phyloP scores from a whole-genome alignment of 2,329 filamentous ascomycete species.

The Leptodontidium sp. region DNA sequence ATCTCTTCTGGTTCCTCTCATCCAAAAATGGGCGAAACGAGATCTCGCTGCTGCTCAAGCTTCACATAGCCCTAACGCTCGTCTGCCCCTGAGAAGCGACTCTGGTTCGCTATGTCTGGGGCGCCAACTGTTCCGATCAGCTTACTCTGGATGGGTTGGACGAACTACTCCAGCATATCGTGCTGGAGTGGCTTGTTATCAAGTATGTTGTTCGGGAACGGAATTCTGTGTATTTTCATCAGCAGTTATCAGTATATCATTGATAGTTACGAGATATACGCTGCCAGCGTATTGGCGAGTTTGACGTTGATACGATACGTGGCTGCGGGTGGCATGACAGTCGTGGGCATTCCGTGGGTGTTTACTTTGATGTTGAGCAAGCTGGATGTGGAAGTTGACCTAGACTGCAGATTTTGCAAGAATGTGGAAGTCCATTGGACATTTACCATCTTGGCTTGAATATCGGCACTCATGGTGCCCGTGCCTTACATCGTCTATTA shows the following conservation, averaged over 20 bases:
- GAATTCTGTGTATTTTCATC: conserved; percentile 52
- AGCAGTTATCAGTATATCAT: conserved; percentile 39
- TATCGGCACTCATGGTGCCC: conserved; percentile 37
- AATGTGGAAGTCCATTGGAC: conserved; percentile 39
- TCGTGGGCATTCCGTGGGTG: conserved; percentile 33
- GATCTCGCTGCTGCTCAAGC: conserved; percentile 27
- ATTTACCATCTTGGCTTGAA: conserved; percentile 34
- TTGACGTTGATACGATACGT: conserved; percentile 37
- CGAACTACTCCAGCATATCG: conserved; percentile 44
- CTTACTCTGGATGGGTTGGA: conserved; percentile 38
- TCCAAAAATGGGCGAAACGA: conserved; percentile 45
- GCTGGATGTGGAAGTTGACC: conserved; percentile 4
- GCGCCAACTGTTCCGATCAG: conserved; percentile 32
- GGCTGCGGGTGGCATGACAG: conserved; percentile 34
- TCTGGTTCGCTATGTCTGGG: conserved; percentile 35
- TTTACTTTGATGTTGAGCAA: conserved; percentile 54
- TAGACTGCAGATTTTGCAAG: conserved; percentile 30
- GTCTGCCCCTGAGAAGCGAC: conserved; percentile 39
- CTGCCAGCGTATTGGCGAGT: conserved; percentile 27
- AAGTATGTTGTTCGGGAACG: conserved; percentile 52
- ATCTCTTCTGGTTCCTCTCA: conserved; percentile 46
- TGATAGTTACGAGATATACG: conserved; percentile 33
- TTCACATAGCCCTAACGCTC: conserved; percentile 23
- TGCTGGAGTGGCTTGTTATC: conserved; percentile 54
- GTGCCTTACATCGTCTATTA: conserved; percentile 36